Evolutionary conservation across 306 rosid species (phyloP).

Genomic region (Nissolia schottii): DNA sequence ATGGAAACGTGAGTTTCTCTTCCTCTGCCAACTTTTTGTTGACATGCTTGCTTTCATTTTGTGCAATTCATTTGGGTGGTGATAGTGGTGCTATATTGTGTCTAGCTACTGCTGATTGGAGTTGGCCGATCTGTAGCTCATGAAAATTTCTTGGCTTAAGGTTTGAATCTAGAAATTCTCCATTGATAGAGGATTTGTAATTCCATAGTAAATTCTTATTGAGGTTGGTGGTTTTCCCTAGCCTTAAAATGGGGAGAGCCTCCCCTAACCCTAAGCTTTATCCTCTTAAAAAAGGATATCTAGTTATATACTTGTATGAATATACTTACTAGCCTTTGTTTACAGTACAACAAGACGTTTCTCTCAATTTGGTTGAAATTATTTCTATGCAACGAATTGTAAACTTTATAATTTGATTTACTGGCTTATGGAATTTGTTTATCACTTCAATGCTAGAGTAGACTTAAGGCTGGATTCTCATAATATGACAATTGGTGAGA

Average conservation of each 20-base stretch:
- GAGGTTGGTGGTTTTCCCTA: too few relatives aligned
- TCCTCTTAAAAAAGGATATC: too few relatives aligned
- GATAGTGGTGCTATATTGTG: too few relatives aligned
- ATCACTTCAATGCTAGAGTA: not conserved
- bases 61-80: too few relatives aligned
- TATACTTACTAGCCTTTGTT: not conserved
- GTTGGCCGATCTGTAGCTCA: too few relatives aligned
- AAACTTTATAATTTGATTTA: not conserved
- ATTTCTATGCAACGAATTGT: not conserved
- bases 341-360: not conserved
- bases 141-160: too few relatives aligned
- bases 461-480: not conserved
- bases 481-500: not conserved
- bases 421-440: not conserved
- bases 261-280: not conserved
- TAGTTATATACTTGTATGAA: too few relatives aligned
- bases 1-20: slow-evolving; percentile 59
- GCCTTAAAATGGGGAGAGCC: not conserved
- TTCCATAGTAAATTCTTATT: too few relatives aligned
- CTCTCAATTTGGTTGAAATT: not conserved
- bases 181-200: too few relatives aligned
- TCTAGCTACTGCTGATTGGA: too few relatives aligned
- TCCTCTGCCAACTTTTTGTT: not conserved
- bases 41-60: not conserved
- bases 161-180: too few relatives aligned